These are phyloP conservation scores for Apiospora kogelbergensis DNA, from an alignment of 2,329 filamentous ascomycete genomes.

Conservation along the genomic window DNA sequence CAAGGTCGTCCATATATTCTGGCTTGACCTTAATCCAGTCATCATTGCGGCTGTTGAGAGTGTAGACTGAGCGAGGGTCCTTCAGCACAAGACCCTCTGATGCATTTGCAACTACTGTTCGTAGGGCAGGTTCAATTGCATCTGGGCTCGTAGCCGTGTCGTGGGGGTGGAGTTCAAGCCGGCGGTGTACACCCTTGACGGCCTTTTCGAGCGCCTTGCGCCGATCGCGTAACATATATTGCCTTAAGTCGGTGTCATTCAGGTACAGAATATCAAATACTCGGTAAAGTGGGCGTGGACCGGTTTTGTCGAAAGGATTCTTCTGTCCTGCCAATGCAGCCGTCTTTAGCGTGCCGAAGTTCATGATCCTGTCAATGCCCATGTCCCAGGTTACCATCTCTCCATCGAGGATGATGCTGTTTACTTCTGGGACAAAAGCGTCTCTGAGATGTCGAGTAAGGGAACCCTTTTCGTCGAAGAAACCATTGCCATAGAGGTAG, in stretches of 20 bases:
- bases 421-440: slow-evolving; percentile 75
- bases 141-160: slow-evolving; percentile 63
- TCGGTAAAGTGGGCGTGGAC: slow-evolving; percentile 74
- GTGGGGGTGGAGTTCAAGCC: slow-evolving; percentile 81
- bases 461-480: slow-evolving; percentile 72
- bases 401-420: slow-evolving; percentile 88
- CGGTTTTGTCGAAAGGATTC: slow-evolving; percentile 64
- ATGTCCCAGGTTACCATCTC: slow-evolving; percentile 99
- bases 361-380: slow-evolving; percentile 76
- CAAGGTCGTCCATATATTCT: slow-evolving; percentile 96
- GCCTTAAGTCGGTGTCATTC: slow-evolving; percentile 77
- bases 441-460: slow-evolving; percentile 76
- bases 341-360: slow-evolving; percentile 91
- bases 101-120: slow-evolving; percentile 80
- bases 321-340: slow-evolving; percentile 79
- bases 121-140: slow-evolving; percentile 76
- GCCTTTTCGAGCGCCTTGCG: slow-evolving; percentile 70
- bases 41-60: slow-evolving; percentile 85
- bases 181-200: slow-evolving; percentile 68
- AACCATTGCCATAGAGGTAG: slow-evolving; percentile 81
- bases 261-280: slow-evolving; percentile 91
- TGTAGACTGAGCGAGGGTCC: slow-evolving; percentile 85
- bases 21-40: slow-evolving; percentile 99
- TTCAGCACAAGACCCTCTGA: slow-evolving; percentile 93
- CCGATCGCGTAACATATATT: slow-evolving; percentile 80